Evolutionary conservation across 208 protist genomes (phyloP).

Genomic region (Acanthamoeba culbertsoni): DNA sequence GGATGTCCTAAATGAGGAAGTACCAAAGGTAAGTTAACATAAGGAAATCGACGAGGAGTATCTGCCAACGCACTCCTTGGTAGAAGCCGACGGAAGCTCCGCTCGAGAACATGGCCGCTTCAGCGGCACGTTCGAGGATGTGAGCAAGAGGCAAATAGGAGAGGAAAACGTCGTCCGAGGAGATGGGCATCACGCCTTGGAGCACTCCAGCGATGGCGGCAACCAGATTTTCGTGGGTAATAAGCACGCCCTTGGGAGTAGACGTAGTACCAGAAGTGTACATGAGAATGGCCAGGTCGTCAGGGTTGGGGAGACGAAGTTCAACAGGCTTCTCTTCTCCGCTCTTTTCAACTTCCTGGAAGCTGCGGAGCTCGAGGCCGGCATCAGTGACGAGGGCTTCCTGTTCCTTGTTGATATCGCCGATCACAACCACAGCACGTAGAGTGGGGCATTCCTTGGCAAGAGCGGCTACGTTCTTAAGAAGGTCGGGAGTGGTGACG

Average conservation of each 20-base stretch:
- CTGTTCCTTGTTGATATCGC: too few relatives aligned
- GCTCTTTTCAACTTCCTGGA: neutral
- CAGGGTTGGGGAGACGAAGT: conserved; percentile 46
- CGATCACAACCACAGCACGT: too few relatives aligned
- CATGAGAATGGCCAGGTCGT: conserved; percentile 66
- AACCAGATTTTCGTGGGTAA: conserved; percentile 73
- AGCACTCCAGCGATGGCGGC: conserved; percentile 67
- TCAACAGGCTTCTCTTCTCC: neutral
- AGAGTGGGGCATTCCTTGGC: too few relatives aligned
- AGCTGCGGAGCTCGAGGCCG: too few relatives aligned
- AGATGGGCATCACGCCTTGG: neutral
- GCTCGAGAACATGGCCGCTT: neutral
- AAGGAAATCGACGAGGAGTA: too few relatives aligned
- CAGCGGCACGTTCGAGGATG: conserved; percentile 80
- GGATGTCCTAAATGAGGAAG: too few relatives aligned
- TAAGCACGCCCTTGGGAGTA: conserved; percentile 70
- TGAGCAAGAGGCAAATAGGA: conserved; percentile 88
- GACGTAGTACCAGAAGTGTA: conserved; percentile 84
- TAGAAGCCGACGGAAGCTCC: conserved; percentile 82
- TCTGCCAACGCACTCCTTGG: conserved; percentile 64
- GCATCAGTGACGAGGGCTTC: neutral
- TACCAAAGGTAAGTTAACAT: too few relatives aligned
- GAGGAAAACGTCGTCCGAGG: conserved; percentile 71
- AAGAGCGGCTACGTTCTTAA: too few relatives aligned
- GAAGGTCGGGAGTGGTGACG: too few relatives aligned